These are phyloP conservation scores for Mucor circinelloides DNA, from an alignment of 371 early-diverging fungal genomes.

Conservation along the genomic window DNA sequence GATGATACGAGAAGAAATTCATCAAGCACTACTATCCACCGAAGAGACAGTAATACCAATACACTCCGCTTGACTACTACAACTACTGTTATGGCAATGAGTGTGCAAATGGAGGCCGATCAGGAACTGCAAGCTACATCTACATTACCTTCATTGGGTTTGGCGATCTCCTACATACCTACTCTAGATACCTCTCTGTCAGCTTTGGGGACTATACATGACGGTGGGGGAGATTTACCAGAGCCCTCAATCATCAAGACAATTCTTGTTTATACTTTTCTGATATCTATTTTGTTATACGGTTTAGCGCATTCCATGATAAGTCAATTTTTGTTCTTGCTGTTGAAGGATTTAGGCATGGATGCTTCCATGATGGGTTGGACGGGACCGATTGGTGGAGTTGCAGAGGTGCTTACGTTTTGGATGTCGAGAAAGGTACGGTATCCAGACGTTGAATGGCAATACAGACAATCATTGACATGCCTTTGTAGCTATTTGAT, in stretches of 20 bases:
- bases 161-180: slow-evolving; percentile 42
- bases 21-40: background rate
- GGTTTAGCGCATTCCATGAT: slow-evolving; percentile 42
- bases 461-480: background rate
- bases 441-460: background rate
- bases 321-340: slow-evolving; percentile 41
- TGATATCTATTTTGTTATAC: slow-evolving; percentile 32
- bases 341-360: slow-evolving; percentile 35
- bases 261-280: slow-evolving; percentile 25
- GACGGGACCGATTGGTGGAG: slow-evolving; percentile 43
- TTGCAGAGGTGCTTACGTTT: slow-evolving; percentile 42
- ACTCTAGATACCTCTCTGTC: slow-evolving; percentile 42
- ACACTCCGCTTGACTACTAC: slow-evolving; percentile 4
- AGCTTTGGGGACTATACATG: slow-evolving; percentile 26
- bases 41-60: slow-evolving; percentile 2
- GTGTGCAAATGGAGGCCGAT: slow-evolving; percentile 6
- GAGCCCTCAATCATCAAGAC: slow-evolving; percentile 19
- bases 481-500: slow-evolving; percentile 22
- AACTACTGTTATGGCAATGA: slow-evolving; percentile 8
- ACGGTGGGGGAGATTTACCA: background rate
- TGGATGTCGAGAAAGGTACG: slow-evolving; percentile 27
- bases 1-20: background rate
- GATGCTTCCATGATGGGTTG: slow-evolving; percentile 35
- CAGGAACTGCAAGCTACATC: slow-evolving; percentile 3
- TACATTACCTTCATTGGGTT: slow-evolving; percentile 41